These are phyloP conservation scores for Camellia oleifera DNA, from an alignment of 179 eudicot species.

Conservation along the genomic window DNA sequence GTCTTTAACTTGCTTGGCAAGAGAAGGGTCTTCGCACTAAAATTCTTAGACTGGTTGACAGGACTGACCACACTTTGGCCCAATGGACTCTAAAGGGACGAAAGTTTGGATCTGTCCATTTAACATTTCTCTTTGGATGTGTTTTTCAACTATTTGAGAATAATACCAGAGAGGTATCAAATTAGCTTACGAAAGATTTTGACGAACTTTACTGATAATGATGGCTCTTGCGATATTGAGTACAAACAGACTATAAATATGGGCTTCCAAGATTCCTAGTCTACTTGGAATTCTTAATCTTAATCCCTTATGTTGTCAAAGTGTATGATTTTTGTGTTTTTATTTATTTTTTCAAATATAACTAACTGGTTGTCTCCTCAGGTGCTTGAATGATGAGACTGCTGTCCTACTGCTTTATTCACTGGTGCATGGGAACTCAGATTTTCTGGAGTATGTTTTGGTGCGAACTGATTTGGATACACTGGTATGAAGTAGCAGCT, in stretches of 20 bases:
- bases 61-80: not conserved
- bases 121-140: not conserved
- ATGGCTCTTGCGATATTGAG: not conserved
- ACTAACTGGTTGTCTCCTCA: conserved; percentile 21
- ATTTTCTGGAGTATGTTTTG: conserved; percentile 90
- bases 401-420: conserved; percentile 79
- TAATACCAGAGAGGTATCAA: no score
- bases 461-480: conserved; percentile 98
- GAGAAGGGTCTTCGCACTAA: not conserved
- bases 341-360: not conserved
- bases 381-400: conserved; percentile 81
- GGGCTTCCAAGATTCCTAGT: not conserved
- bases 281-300: not conserved
- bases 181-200: no score
- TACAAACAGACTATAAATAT: no score
- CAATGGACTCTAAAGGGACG: not conserved
- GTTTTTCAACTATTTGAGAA: not conserved
- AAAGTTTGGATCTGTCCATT: not conserved
- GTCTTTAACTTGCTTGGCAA: not conserved
- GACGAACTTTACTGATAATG: no score
- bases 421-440: conserved; percentile 85
- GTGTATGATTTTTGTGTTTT: not conserved
- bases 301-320: not conserved
- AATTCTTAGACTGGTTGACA: not conserved
- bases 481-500: conserved; percentile 55